Base-by-base conservation (phyloP, 2,329 filamentous ascomycete genomes). In the Pseudogymnoascus sp. region DNA sequence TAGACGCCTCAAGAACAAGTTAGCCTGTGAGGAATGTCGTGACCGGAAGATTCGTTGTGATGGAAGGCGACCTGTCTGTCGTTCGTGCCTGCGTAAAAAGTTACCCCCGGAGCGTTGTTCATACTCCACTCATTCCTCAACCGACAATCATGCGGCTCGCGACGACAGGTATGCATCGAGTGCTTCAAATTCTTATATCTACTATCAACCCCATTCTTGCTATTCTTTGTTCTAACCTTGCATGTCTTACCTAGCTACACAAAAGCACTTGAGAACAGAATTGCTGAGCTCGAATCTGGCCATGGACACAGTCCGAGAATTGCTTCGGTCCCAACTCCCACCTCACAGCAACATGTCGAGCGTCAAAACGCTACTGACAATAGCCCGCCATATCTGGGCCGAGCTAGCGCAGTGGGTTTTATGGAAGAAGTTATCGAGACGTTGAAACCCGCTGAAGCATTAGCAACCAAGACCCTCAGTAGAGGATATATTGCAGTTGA, bases 41-140 rank as follows among this genome's bases (percentile, higher is more conserved):
- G 61, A 62, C 21, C 23, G 61, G 5, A 62, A 62, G n/a, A 36
- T 62, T 37, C 61, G 61, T 3, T 59, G 61, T 25, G 40, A 62
- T 59, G 61, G 61, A 7, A 28, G 11, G 5, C 40, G 61, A 36
- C 61, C 61, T 56, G 23, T 59, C 4, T 62, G 61, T 23, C 42
- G 40, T 21, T 53, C 61, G 1, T 62, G 61, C 21, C 16, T 37
- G 7, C 61, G 42, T 14, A 62, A 59, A 38, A 56, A 37, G 21
- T 25, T 40, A 6, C 37, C 37, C 37, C 37, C 37, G 3, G 37
- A 40, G 37, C 37, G 37, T 18, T 40, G 37, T 40, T 18, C n/a
- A 8, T 40, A 40, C n/a, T 40, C 37, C 37, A 40, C 37, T 40
- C 37, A 40, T 8, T 18, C 37, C 37, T n/a, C 37, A 40, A 18